Percentiles rank a stretch among this genome's conserved stretches.
Evolutionary conservation across 208 protist species (phyloP).

Genomic region (Naegleria lovaniensis): DNA sequence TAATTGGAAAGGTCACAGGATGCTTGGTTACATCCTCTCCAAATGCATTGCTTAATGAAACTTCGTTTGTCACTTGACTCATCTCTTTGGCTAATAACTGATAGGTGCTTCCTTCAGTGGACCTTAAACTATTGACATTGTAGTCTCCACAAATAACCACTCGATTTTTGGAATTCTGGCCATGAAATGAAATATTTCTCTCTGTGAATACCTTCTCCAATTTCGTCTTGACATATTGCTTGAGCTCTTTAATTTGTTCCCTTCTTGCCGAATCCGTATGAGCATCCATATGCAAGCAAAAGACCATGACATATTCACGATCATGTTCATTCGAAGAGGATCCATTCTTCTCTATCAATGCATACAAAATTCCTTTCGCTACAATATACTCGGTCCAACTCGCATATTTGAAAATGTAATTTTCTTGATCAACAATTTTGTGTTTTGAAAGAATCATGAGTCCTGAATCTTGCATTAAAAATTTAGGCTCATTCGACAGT

Average conservation of each 20-base stretch:
- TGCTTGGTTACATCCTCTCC: neutral
- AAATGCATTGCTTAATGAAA: neutral
- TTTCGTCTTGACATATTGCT: neutral
- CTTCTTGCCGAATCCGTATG: neutral
- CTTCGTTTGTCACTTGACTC: neutral
- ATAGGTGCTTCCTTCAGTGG: neutral
- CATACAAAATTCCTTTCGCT: neutral
- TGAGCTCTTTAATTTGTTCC: neutral
- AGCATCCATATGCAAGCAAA: neutral
- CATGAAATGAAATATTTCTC: too few relatives aligned
- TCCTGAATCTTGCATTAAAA: neutral
- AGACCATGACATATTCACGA: neutral
- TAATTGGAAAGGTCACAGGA: neutral
- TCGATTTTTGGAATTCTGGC: neutral
- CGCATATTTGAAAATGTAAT: neutral
- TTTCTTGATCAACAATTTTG: neutral
- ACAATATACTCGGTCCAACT: neutral
- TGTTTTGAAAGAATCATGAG: neutral
- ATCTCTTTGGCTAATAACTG: neutral
- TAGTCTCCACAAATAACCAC: neutral
- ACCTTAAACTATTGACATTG: neutral
- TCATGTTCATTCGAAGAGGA: neutral
- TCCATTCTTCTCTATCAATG: neutral
- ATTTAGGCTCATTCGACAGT: neutral
- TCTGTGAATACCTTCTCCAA: neutral